Percentiles rank a stretch among this genome's conserved stretches.
Conservation (phyloP, 164 flowering plant genomes). For the Houttuynia cordata region DNA sequence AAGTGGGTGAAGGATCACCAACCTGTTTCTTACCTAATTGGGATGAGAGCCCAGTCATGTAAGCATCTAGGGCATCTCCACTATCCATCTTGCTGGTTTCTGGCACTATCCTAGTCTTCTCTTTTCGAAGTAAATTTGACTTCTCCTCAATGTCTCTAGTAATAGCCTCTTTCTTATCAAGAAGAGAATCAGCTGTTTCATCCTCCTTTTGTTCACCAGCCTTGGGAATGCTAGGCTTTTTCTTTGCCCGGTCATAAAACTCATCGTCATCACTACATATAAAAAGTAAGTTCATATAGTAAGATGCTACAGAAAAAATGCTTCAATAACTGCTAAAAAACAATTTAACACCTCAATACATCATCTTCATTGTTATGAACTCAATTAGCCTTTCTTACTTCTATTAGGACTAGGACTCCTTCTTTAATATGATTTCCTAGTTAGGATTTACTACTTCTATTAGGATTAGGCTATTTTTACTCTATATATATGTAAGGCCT, state of each 20-base stretch:
- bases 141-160: constrained; percentile 58
- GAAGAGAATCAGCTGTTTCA: constrained; percentile 92
- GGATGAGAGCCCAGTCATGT: constrained; percentile 83
- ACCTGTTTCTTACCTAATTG: constrained; percentile 47
- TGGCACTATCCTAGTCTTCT: constrained; percentile 33
- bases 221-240: constrained; percentile 32
- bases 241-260: constrained; percentile 87
- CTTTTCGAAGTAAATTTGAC: constrained; percentile 31
- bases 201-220: constrained; percentile 38
- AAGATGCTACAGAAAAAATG: not conserved
- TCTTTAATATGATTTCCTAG: no score
- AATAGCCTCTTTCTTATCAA: constrained; percentile 77
- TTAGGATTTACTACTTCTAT: no score
- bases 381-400: no score
- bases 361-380: no score
- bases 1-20: not conserved
- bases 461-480: no score
- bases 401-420: no score
- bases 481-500: no score
- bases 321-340: not conserved
- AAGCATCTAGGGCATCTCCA: constrained; percentile 91
- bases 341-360: constrained; percentile 31
- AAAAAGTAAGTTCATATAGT: not conserved
- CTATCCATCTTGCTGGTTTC: constrained; percentile 26
- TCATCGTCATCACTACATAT: constrained; percentile 86